These are phyloP conservation scores for Meredithiella fracta DNA, from an alignment of 2,329 filamentous ascomycete species.

Conservation along the genomic window DNA sequence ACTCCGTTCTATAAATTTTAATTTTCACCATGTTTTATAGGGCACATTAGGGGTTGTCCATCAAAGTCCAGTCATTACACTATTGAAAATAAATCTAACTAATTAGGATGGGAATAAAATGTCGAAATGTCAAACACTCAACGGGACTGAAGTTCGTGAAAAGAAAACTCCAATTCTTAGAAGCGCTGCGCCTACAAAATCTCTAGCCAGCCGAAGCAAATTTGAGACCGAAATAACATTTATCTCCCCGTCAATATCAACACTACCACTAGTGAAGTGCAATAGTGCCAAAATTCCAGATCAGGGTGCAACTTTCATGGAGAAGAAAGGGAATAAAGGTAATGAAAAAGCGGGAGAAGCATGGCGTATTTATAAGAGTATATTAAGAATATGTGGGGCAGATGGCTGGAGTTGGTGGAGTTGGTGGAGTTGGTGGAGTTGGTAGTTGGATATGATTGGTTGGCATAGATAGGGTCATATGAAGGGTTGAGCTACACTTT, in stretches of 20 bases:
- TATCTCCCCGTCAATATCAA: constrained; percentile 44
- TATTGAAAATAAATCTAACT: too few relatives aligned
- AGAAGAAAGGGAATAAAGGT: constrained; percentile 22
- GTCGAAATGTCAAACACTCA: constrained; percentile 40
- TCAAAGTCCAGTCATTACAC: too few relatives aligned
- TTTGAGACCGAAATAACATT: constrained; percentile 21
- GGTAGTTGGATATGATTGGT: too few relatives aligned
- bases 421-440: too few relatives aligned
- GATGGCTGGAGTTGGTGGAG: too few relatives aligned
- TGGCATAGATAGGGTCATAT: too few relatives aligned
- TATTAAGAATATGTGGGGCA: background rate
- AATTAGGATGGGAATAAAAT: too few relatives aligned
- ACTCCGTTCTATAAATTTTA: too few relatives aligned
- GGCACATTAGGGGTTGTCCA: too few relatives aligned
- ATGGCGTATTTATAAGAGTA: constrained; percentile 10
- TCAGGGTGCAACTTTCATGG: constrained; percentile 39
- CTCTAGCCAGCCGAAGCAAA: constrained; percentile 14
- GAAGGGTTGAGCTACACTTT: too few relatives aligned
- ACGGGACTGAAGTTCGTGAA: constrained; percentile 37
- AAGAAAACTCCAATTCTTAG: constrained; percentile 47
- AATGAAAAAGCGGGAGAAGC: constrained; percentile 8
- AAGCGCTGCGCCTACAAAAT: constrained; percentile 31
- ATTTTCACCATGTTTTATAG: too few relatives aligned
- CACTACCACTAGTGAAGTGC: constrained; percentile 29
- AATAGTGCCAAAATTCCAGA: constrained; percentile 34